Percentiles rank a stretch among this genome's conserved stretches.
Evolutionary conservation across 176 grass and related monocot species (phyloP).

Genomic region (Luzula sylvatica): DNA sequence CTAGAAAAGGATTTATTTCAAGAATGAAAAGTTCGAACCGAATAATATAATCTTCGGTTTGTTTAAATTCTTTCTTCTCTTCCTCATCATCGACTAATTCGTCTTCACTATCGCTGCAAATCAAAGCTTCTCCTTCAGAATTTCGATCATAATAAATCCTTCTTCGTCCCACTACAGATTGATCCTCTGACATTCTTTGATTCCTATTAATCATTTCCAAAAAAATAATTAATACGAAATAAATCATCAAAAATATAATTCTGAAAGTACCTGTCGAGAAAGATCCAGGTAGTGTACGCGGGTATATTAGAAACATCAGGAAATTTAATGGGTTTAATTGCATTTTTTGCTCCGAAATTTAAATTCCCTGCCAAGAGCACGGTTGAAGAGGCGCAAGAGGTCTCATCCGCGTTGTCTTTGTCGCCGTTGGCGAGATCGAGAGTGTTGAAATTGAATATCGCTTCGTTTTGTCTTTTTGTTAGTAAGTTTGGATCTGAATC

Average conservation of each 20-base stretch:
- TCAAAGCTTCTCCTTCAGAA: conserved; percentile 72
- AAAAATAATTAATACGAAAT: not conserved
- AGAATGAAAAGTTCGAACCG: conserved; percentile 31
- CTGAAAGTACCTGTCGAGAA: conserved; percentile 69
- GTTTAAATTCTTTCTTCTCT: conserved; percentile 63
- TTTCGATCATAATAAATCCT: conserved; percentile 83
- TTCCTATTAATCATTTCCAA: conserved; percentile 11
- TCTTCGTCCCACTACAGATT: conserved; percentile 80
- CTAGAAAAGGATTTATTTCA: too few species aligned
- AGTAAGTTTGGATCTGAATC: conserved; percentile 54
- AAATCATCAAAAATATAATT: conserved; percentile 3
- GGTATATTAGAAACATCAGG: conserved; percentile 44
- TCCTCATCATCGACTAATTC: conserved; percentile 70
- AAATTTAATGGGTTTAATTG: conserved; percentile 52
- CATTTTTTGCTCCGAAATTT: conserved; percentile 45
- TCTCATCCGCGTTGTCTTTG: conserved; percentile 52
- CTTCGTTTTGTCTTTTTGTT: conserved; percentile 69
- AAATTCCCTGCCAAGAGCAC: conserved; percentile 50
- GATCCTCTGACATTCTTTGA: conserved; percentile 81
- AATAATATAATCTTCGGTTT: conserved; percentile 68
- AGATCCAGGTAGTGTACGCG: conserved; percentile 84
- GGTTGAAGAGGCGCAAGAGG: conserved; percentile 33
- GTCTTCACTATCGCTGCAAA: conserved; percentile 86
- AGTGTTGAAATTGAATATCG: conserved; percentile 37
- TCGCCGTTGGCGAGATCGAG: conserved; percentile 39